Conservation (phyloP, 176 grass and related monocot species). For the Typha latifolia region DNA sequence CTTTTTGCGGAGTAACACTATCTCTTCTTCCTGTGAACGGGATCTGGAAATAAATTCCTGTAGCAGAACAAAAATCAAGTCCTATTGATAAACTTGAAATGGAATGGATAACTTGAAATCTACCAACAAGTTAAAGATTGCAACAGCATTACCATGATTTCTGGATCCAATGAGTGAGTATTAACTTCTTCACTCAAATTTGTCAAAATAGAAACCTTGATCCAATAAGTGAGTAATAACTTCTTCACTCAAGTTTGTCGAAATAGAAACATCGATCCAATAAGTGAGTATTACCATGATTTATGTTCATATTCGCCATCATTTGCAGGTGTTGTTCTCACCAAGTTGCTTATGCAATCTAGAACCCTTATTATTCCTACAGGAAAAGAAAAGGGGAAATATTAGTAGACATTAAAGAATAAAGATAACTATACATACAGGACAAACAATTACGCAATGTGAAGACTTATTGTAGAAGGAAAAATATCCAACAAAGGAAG, state of each 20-base stretch:
- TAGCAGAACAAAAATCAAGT: conserved; percentile 19
- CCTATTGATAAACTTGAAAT: conserved; percentile 8
- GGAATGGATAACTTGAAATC: conserved; percentile 10
- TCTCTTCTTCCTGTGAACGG: conserved; percentile 69
- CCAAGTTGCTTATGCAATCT: too few species aligned
- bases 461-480: too few species aligned
- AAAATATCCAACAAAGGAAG: too few species aligned
- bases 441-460: too few species aligned
- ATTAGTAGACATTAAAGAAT: too few species aligned
- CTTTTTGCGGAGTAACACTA: conserved; percentile 65
- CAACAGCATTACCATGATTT: conserved; percentile 47
- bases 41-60: conserved; percentile 78
- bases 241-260: conserved; percentile 32
- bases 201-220: conserved; percentile 31
- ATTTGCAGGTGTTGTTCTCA: conserved; percentile 1
- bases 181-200: conserved; percentile 33
- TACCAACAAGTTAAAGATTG: neutral
- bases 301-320: conserved; percentile 74
- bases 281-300: conserved; percentile 24
- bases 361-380: too few species aligned
- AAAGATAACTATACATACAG: too few species aligned
- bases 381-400: too few species aligned
- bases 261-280: conserved; percentile 50
- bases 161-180: conserved; percentile 50
- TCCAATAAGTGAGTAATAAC: conserved; percentile 37